Conservation (phyloP, 108 stramenopile genomes). For the Thalassiosira profunda region DNA sequence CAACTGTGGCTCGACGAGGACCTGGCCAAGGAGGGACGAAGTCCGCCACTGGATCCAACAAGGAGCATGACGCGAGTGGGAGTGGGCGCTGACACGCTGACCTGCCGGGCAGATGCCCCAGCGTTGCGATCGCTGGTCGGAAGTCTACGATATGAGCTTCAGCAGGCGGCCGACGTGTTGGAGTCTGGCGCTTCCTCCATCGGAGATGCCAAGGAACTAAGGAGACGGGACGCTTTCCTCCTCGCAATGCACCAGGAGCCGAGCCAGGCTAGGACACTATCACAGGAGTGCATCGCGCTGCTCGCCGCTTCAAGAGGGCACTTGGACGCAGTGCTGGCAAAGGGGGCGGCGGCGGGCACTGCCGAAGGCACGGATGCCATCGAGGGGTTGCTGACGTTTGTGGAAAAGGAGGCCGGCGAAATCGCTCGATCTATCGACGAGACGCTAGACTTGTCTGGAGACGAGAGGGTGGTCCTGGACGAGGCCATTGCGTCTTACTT, state of each 20-base stretch:
- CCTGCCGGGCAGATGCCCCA: slow-evolving; percentile 88
- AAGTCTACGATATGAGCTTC: slow-evolving; percentile 80
- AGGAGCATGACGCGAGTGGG: slow-evolving; percentile 87
- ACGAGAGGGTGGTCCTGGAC: slow-evolving; percentile 45
- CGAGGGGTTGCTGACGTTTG: slow-evolving; percentile 56
- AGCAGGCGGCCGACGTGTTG: slow-evolving; percentile 79
- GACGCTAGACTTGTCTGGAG: slow-evolving; percentile 64
- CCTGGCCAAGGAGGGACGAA: slow-evolving; percentile 53
- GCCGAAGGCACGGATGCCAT: slow-evolving; percentile 55
- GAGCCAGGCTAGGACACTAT: slow-evolving; percentile 54
- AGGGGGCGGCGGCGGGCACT: slow-evolving; percentile 66
- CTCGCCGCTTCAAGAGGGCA: slow-evolving; percentile 82
- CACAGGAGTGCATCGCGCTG: slow-evolving; percentile 70
- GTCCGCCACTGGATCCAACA: slow-evolving; percentile 85
- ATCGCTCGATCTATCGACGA: slow-evolving; percentile 64
- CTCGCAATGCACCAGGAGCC: slow-evolving; percentile 88
- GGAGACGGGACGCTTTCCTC: slow-evolving; percentile 63
- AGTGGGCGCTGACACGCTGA: slow-evolving; percentile 84
- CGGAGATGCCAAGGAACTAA: slow-evolving; percentile 60
- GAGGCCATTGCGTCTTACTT: slow-evolving; percentile 66
- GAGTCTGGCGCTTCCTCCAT: slow-evolving; percentile 30
- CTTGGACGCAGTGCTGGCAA: slow-evolving; percentile 60
- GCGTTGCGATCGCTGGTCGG: slow-evolving; percentile 83
- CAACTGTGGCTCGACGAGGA: slow-evolving; percentile 83
- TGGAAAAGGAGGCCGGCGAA: slow-evolving; percentile 46